A percentile compares a stretch with the other conserved stretches of the same genome.
These are phyloP conservation scores for Saccharomycopsis oosterbeekiorum DNA, from an alignment of 805 yeast species.

Conservation along the genomic window DNA sequence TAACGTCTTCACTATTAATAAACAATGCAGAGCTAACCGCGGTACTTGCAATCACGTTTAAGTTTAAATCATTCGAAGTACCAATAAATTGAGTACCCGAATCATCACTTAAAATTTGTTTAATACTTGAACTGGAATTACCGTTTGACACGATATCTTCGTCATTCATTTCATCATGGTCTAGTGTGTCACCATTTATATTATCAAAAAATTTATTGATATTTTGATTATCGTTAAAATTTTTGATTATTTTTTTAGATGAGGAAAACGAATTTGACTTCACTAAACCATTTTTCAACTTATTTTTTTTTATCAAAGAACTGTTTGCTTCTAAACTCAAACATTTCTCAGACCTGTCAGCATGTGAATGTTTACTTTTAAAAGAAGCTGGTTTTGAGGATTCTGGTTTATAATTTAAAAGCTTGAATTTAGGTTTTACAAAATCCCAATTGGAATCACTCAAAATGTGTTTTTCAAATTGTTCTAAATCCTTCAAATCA, in stretches of 20 bases:
- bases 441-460: not conserved
- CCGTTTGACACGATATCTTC: not conserved
- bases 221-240: not conserved
- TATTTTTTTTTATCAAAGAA: not conserved
- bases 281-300: not conserved
- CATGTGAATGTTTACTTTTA: not conserved
- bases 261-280: not conserved
- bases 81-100: not conserved
- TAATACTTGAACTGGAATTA: not conserved
- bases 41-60: not conserved
- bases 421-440: not conserved
- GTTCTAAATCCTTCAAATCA: not conserved
- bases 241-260: not conserved
- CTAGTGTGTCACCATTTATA: not conserved
- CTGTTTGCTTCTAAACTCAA: not conserved
- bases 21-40: not conserved
- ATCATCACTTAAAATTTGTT: not conserved
- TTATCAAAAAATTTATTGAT: not conserved
- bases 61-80: not conserved
- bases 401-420: not conserved
- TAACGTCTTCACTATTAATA: not conserved
- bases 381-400: not conserved
- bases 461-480: not conserved
- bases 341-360: not conserved
- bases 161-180: not conserved